These are phyloP conservation scores for Cyberlindnera mississippiensis DNA, from an alignment of 805 yeast species.

Conservation along the genomic window DNA sequence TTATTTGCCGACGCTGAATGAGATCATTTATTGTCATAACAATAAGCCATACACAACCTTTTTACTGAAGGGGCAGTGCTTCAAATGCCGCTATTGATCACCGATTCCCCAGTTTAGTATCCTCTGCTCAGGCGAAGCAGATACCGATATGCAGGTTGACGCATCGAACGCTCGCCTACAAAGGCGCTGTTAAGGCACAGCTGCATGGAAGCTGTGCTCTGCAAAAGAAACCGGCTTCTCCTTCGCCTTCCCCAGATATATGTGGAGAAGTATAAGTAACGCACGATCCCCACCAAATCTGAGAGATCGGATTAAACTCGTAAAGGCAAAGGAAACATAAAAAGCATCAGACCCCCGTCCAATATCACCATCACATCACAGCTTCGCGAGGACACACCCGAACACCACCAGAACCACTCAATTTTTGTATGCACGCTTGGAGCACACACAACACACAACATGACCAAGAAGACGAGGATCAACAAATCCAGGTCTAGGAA, in stretches of 20 bases:
- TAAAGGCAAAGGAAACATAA: too few species aligned
- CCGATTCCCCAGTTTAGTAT: background rate
- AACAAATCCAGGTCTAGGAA: conserved; percentile 27
- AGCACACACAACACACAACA: background rate
- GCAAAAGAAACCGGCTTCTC: too few species aligned
- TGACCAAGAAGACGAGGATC: conserved; percentile 6
- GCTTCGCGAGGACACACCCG: conserved; percentile 1
- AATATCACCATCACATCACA: background rate
- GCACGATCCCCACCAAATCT: background rate
- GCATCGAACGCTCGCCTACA: conserved; percentile 6
- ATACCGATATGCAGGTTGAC: conserved; percentile 3
- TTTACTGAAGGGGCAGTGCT: too few species aligned
- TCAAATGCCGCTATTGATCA: background rate
- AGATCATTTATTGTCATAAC: too few species aligned
- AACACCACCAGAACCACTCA: background rate
- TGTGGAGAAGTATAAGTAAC: too few species aligned
- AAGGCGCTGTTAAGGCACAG: conserved; percentile 14
- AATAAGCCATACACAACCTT: too few species aligned
- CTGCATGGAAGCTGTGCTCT: conserved; percentile 10
- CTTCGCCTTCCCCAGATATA: too few species aligned
- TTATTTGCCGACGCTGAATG: too few species aligned
- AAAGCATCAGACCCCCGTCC: too few species aligned
- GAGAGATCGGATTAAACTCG: background rate
- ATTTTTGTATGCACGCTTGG: background rate
- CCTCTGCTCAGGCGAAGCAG: background rate